Conservation (phyloP, 2,329 filamentous ascomycete species). For the Geosmithia morbida region DNA sequence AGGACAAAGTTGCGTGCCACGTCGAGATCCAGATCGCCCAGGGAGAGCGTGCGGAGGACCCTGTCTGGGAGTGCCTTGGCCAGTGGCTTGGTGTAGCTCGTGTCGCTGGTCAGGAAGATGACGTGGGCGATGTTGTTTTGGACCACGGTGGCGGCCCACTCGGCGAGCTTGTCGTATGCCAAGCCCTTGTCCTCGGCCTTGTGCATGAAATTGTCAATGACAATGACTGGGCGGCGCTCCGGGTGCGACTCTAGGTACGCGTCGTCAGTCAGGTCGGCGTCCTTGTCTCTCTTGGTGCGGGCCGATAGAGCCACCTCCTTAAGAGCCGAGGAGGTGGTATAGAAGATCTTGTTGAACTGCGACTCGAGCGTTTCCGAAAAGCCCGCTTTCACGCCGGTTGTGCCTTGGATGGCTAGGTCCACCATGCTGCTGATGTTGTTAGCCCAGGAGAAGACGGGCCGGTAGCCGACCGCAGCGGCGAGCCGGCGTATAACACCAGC, state of each 20-base stretch:
- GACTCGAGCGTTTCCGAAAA: slow-evolving; percentile 88
- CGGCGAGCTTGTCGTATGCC: slow-evolving; percentile 68
- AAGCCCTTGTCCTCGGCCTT: slow-evolving; percentile 50
- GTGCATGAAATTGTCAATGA: slow-evolving; percentile 86
- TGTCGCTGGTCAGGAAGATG: slow-evolving; percentile 82
- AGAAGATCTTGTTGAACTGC: slow-evolving; percentile 78
- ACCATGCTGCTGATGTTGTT: slow-evolving; percentile 88
- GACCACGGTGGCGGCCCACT: slow-evolving; percentile 80
- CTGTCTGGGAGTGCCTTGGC: slow-evolving; percentile 80
- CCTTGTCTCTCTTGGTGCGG: slow-evolving; percentile 59
- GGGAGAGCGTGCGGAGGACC: slow-evolving; percentile 71
- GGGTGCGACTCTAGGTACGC: slow-evolving; percentile 85
- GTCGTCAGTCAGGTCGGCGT: slow-evolving; percentile 60
- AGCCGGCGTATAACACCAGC: slow-evolving; percentile 70
- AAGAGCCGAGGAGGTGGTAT: slow-evolving; percentile 67
- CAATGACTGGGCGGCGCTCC: slow-evolving; percentile 65
- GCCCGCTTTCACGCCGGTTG: slow-evolving; percentile 85
- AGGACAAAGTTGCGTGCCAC: slow-evolving; percentile 87
- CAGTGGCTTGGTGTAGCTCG: slow-evolving; percentile 76
- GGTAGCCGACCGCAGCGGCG: slow-evolving; percentile 73
- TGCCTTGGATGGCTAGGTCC: slow-evolving; percentile 84
- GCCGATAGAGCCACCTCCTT: slow-evolving; percentile 60
- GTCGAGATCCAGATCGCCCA: slow-evolving; percentile 76
- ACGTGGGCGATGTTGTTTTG: slow-evolving; percentile 86
- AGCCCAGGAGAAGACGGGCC: slow-evolving; percentile 90